These are phyloP conservation scores for Thermomyces lanuginosus DNA, from an alignment of 2,329 filamentous ascomycete species.

Conservation along the genomic window DNA sequence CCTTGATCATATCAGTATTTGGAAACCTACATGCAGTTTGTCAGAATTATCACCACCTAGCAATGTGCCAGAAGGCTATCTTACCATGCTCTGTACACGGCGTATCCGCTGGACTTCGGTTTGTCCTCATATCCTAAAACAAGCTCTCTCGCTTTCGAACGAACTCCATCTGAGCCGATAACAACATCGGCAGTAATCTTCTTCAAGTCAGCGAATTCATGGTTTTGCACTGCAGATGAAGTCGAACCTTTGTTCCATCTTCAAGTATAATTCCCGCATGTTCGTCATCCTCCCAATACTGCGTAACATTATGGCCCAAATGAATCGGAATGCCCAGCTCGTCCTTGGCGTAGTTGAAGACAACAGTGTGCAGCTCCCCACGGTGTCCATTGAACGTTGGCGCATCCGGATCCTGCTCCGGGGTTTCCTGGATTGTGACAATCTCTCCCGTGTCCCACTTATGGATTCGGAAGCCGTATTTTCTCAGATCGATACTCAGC, in stretches of 20 bases:
- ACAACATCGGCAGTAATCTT: conserved; percentile 31
- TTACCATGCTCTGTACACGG: conserved; percentile 14
- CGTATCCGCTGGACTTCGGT: conserved; percentile 18
- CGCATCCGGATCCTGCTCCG: conserved; percentile 29
- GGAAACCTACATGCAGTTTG: conserved; percentile 8
- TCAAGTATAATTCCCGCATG: conserved; percentile 37
- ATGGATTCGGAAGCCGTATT: conserved; percentile 45
- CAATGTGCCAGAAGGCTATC: not conserved
- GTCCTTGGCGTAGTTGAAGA: conserved; percentile 42
- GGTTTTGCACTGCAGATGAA: not conserved
- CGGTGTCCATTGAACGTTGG: conserved; percentile 46
- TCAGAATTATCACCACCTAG: conserved; percentile 1
- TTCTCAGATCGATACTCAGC: conserved; percentile 36
- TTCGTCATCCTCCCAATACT: conserved; percentile 40
- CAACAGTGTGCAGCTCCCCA: conserved; percentile 43
- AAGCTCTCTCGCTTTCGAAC: conserved; percentile 35
- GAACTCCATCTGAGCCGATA: conserved; percentile 40
- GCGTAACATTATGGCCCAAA: conserved; percentile 34
- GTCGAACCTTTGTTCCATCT: conserved; percentile 28
- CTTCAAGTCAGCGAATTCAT: too few species aligned
- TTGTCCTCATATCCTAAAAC: conserved; percentile 25
- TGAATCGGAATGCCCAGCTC: conserved; percentile 41
- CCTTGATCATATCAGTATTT: conserved; percentile 11
- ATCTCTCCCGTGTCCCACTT: conserved; percentile 44
- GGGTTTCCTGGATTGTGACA: conserved; percentile 39